These are phyloP conservation scores for Gremmenia infestans DNA, from an alignment of 2,329 filamentous ascomycete species.

Conservation along the genomic window DNA sequence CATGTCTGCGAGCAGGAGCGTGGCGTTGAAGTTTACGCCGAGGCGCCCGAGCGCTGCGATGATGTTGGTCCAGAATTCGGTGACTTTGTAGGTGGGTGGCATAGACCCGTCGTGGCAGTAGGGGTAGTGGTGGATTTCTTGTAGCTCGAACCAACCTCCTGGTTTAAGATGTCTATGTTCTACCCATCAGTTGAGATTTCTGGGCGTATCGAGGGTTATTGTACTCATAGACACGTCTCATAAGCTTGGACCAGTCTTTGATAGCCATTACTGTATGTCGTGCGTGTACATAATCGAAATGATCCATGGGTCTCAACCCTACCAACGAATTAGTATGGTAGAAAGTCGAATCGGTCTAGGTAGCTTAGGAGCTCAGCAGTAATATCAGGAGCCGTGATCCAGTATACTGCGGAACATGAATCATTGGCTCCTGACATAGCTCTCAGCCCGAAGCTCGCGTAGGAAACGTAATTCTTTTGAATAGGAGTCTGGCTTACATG, in stretches of 20 bases:
- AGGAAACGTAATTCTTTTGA: too few species aligned
- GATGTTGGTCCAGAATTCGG: constrained; percentile 44
- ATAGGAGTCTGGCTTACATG: constrained; percentile 14
- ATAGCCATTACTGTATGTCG: constrained; percentile 52
- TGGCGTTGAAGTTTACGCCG: constrained; percentile 44
- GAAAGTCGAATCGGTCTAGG: too few species aligned
- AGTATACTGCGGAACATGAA: too few species aligned
- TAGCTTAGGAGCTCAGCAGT: too few species aligned
- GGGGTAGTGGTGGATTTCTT: constrained; percentile 49
- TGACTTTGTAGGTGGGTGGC: constrained; percentile 37
- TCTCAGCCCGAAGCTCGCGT: too few species aligned
- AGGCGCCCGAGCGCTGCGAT: constrained; percentile 39
- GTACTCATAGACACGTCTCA: constrained; percentile 44
- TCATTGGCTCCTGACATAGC: too few species aligned
- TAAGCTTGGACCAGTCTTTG: constrained; percentile 48
- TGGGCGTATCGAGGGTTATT: constrained; percentile 11
- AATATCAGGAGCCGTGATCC: too few species aligned
- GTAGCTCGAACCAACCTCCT: constrained; percentile 51
- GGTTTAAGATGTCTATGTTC: constrained; percentile 43
- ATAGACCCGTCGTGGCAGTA: constrained; percentile 39
- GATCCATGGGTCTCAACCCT: constrained; percentile 44
- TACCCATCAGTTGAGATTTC: constrained; percentile 3
- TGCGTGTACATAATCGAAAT: constrained; percentile 59
- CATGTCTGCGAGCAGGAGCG: constrained; percentile 38
- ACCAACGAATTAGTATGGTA: too few species aligned